phyloP scores from a whole-genome alignment of 2,329 filamentous ascomycete species.

The Basipetospora chlamydospora region DNA sequence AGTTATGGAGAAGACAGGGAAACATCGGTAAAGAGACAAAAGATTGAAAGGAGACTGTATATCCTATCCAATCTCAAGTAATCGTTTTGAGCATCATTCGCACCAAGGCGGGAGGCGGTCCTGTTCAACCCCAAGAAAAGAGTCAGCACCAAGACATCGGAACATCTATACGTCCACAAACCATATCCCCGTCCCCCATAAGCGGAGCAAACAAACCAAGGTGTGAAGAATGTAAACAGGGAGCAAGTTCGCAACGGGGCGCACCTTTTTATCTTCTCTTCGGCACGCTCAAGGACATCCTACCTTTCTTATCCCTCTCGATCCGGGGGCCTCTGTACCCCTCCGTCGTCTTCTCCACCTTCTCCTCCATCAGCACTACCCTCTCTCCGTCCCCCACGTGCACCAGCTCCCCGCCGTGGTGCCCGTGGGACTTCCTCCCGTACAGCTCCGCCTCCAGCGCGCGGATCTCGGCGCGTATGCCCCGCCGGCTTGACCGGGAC shows the following conservation, averaged over 20 bases:
- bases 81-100: conserved; percentile 4
- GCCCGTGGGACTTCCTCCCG: conserved; percentile 15
- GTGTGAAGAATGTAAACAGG: conserved; percentile 5
- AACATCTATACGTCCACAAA: neutral
- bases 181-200: too few relatives aligned
- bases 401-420: conserved; percentile 31
- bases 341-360: conserved; percentile 40
- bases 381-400: conserved; percentile 41
- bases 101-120: conserved; percentile 4
- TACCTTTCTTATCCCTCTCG: conserved; percentile 91
- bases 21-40: neutral
- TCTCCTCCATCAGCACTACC: conserved; percentile 48
- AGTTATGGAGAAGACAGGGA: neutral
- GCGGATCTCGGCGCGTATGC: conserved; percentile 59
- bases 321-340: conserved; percentile 48
- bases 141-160: neutral
- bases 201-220: neutral
- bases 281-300: conserved; percentile 73
- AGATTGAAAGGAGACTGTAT: conserved; percentile 4
- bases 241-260: conserved; percentile 9
- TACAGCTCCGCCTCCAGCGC: conserved; percentile 50
- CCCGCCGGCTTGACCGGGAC: conserved; percentile 34
- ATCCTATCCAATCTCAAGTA: neutral
- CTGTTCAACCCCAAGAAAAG: neutral
- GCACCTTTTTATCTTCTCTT: conserved; percentile 48